Evolutionary conservation across 1,139 yeast species (phyloP).

Genomic region (Pichia cactophila): DNA sequence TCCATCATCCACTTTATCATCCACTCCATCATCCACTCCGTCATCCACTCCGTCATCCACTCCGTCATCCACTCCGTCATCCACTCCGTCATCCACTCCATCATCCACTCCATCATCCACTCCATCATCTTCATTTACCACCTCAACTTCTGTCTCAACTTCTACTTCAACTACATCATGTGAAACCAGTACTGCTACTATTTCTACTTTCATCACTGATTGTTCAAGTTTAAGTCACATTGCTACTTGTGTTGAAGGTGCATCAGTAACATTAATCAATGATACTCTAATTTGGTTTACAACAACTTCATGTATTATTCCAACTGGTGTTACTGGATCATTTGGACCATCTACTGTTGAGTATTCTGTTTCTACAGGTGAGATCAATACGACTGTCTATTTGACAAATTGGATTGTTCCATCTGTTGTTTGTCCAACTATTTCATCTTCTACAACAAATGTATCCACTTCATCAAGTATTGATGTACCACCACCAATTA

Average conservation of each 20-base stretch:
- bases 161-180: not conserved
- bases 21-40: not conserved
- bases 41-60: not conserved
- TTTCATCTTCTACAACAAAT: not conserved
- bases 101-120: not conserved
- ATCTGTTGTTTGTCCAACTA: conserved; percentile 7
- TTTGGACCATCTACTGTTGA: conserved; percentile 8
- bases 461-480: not conserved
- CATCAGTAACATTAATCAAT: conserved; percentile 5
- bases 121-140: not conserved
- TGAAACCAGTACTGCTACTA: not conserved
- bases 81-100: not conserved
- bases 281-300: conserved; percentile 8
- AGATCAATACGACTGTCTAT: not conserved
- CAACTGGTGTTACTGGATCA: conserved; percentile 8
- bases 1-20: conserved; percentile 8
- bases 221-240: not conserved
- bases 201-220: conserved; percentile 2
- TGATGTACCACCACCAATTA: not conserved
- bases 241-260: conserved; percentile 8
- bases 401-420: conserved; percentile 8
- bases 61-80: not conserved
- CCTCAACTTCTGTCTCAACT: not conserved
- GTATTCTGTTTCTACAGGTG: not conserved
- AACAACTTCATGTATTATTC: conserved; percentile 11